Evolutionary conservation across 2,329 filamentous ascomycete species (phyloP), one percentile per base, ranked within the genome.

Genomic region (Didymella keratinophila): DNA sequence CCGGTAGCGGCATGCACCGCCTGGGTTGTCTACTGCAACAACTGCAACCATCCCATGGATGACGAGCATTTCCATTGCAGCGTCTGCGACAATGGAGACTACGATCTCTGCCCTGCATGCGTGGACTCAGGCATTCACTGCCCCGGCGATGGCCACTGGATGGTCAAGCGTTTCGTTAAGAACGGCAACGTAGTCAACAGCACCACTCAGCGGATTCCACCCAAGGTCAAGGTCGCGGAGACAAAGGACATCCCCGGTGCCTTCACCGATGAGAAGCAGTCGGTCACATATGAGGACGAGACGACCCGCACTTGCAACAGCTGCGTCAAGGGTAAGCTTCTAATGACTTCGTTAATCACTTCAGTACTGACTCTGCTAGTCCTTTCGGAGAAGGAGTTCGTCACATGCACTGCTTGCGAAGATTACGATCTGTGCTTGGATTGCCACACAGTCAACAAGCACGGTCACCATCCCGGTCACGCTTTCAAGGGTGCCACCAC

Each of bases 1-100:
- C 72, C 76, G 52, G 67, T 68, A n/a, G 45, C 65, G 32, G 60
- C 69, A n/a, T 71, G 74, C 56, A 80, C 84, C 45, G 64, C 71
- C 8, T 97, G 93, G 78, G 90, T 91, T 12, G 93, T 99, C 43
- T 96, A 91, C 82, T 99, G 95, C 86, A 98, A 99, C 80, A 85
- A 87, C 75, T 99, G 95, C 78, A 89, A 92, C 66, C 83, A 82
- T 61, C 86, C 88, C 41, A 92, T 97, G 70, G 86, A 89, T 27
- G 88, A 92, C 68, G 86, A 87, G 50, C 94, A 99, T 78, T 99
- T 91, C 78, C 95, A 99, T 80, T 99, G 96, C 82, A 91, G 91
- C 65, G 91, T 90, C 57, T 99, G 95, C 74, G 92, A 98, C 64
- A 87, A 90, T 56, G 95, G 94, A 39, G 95, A 99, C 76, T 99